phyloP scores from a whole-genome alignment of 345 rosid species.

The Brassica carinata region DNA sequence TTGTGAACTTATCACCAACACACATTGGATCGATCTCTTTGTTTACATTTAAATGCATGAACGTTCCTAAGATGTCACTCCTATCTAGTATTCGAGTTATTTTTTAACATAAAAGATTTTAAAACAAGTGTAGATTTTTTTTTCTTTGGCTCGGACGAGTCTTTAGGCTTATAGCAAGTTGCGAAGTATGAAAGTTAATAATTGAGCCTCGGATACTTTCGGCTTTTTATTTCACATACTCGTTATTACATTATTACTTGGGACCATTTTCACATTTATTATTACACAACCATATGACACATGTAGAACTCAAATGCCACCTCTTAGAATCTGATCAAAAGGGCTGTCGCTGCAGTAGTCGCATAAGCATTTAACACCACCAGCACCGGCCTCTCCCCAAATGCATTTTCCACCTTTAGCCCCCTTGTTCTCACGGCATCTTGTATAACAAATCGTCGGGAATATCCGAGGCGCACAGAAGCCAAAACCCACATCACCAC shows the following conservation, averaged over 20 bases:
- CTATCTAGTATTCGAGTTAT: not conserved
- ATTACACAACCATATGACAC: not conserved
- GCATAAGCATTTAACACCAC: conserved; percentile 24
- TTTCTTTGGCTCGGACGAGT: no score
- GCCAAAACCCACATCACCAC: conserved; percentile 31
- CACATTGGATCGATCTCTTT: not conserved
- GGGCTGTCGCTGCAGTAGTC: conserved; percentile 13
- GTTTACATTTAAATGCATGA: not conserved
- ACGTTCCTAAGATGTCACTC: not conserved
- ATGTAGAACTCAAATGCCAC: not conserved
- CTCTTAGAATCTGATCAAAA: not conserved
- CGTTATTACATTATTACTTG: not conserved
- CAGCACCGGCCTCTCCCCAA: not conserved
- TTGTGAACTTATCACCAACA: not conserved
- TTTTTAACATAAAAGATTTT: no score
- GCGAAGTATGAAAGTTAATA: no score
- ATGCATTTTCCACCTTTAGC: conserved; percentile 31
- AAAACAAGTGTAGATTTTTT: no score
- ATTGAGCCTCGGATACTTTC: not conserved
- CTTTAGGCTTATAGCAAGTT: no score
- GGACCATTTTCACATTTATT: not conserved
- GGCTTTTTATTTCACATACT: not conserved
- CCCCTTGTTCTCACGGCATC: conserved; percentile 19
- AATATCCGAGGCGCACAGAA: conserved; percentile 32
- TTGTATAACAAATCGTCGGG: conserved; percentile 19